phyloP scores from a whole-genome alignment of 1,284 basidiomycete genomes.

The Ganoderma multipileum region DNA sequence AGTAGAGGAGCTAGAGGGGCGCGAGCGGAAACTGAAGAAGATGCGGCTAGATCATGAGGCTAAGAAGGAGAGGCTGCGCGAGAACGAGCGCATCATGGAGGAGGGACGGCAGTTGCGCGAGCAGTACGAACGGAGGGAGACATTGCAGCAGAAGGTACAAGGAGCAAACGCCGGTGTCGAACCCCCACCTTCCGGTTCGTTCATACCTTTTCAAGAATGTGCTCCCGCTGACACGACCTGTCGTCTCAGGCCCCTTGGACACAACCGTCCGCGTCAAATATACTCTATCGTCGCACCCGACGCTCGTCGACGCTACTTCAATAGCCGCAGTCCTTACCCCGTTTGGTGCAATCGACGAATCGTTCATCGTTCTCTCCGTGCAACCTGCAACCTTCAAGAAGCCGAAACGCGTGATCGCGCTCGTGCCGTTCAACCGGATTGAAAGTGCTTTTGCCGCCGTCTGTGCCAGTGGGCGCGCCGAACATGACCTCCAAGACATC shows the following conservation, averaged over 20 bases:
- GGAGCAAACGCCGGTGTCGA: constrained; percentile 44
- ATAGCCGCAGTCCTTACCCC: constrained; percentile 59
- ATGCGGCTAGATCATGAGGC: constrained; percentile 65
- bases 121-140: constrained; percentile 55
- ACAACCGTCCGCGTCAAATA: constrained; percentile 79
- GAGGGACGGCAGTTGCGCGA: constrained; percentile 77
- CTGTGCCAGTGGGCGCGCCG: constrained; percentile 59
- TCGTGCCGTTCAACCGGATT: constrained; percentile 77
- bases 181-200: constrained; percentile 60
- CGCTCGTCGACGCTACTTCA: constrained; percentile 56
- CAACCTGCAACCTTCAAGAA: constrained; percentile 61
- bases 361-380: constrained; percentile 68
- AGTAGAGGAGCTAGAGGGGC: constrained; percentile 86
- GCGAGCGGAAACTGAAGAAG: constrained; percentile 84
- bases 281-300: constrained; percentile 60
- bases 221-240: constrained; percentile 4
- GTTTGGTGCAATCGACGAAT: constrained; percentile 68
- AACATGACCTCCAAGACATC: constrained; percentile 47
- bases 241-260: constrained; percentile 63
- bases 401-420: constrained; percentile 69
- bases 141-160: constrained; percentile 38
- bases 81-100: constrained; percentile 81
- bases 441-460: constrained; percentile 77
- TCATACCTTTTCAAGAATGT: background rate
- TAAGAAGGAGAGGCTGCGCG: constrained; percentile 61